Conservation (phyloP, 106 monocot genomes). For the Apostasia ramifera region DNA sequence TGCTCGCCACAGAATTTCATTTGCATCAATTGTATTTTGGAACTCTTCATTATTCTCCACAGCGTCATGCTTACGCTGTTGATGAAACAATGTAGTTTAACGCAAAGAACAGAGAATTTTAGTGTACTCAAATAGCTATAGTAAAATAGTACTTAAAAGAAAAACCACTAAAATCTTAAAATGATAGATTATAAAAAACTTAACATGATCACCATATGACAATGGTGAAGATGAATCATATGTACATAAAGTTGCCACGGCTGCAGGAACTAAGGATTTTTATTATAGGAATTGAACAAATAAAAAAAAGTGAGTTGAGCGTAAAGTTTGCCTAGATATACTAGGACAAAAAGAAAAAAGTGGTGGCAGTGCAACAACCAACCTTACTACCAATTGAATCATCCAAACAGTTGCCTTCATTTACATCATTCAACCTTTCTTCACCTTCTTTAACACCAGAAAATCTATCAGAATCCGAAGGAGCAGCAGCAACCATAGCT, state of each 20-base stretch:
- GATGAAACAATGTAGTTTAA: background rate
- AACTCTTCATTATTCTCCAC: conserved; percentile 57
- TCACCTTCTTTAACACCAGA: conserved; percentile 29
- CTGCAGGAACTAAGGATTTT: background rate
- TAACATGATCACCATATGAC: background rate
- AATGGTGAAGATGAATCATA: background rate
- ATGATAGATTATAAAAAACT: background rate
- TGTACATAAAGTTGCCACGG: background rate
- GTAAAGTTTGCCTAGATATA: too few relatives aligned
- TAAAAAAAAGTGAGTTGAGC: background rate
- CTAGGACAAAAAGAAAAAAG: background rate
- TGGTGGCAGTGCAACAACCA: background rate
- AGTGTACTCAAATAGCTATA: background rate
- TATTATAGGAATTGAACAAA: background rate
- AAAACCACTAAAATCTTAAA: background rate
- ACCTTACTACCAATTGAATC: conserved; percentile 58
- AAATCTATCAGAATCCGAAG: conserved; percentile 75
- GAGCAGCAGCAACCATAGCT: conserved; percentile 62
- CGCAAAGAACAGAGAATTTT: background rate
- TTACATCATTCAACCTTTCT: conserved; percentile 10
- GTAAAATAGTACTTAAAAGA: background rate
- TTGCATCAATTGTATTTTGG: conserved; percentile 54
- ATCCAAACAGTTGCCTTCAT: conserved; percentile 7
- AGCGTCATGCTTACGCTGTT: conserved; percentile 56
- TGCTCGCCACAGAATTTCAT: conserved; percentile 86